Conservation (phyloP, 2,329 filamentous ascomycete species). For the Fusarium abutilonis region DNA sequence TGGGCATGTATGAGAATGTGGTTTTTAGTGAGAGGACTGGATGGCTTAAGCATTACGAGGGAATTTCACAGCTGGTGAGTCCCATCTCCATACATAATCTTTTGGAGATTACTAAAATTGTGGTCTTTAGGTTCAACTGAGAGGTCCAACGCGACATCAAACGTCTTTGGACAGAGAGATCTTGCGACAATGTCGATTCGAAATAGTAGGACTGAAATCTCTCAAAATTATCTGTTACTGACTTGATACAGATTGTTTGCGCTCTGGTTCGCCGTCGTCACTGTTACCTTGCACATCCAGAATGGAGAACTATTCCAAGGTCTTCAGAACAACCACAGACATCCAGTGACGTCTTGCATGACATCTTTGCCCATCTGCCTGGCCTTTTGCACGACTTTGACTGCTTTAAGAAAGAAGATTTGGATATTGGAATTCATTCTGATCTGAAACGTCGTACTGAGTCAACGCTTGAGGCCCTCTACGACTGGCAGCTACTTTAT, state of each 20-base stretch:
- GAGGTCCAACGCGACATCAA: conserved; percentile 14
- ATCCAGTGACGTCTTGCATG: conserved; percentile 13
- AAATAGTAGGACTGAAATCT: not conserved
- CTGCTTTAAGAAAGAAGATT: not conserved
- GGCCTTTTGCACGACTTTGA: conserved; percentile 12
- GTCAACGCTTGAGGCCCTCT: not conserved
- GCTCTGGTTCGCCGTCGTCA: conserved; percentile 7
- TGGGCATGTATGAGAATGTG: conserved; percentile 21
- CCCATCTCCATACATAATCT: fast-evolving
- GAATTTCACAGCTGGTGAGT: conserved; percentile 12
- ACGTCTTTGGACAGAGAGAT: conserved; percentile 11
- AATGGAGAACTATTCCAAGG: conserved; percentile 12
- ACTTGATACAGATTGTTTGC: conserved; percentile 4
- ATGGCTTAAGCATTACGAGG: conserved; percentile 20
- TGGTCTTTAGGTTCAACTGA: not conserved
- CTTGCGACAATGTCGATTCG: conserved; percentile 17
- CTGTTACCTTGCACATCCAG: conserved; percentile 10
- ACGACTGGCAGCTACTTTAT: conserved; percentile 14
- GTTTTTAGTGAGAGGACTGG: conserved; percentile 20
- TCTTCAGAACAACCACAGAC: not conserved
- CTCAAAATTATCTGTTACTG: fast-evolving
- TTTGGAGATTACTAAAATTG: not conserved
- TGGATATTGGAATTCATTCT: not conserved
- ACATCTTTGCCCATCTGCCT: conserved; percentile 17
- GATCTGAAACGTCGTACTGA: conserved; percentile 1